phyloP scores from a whole-genome alignment of 2,329 filamentous ascomycete genomes.

The Verticillium albo-atrum region DNA sequence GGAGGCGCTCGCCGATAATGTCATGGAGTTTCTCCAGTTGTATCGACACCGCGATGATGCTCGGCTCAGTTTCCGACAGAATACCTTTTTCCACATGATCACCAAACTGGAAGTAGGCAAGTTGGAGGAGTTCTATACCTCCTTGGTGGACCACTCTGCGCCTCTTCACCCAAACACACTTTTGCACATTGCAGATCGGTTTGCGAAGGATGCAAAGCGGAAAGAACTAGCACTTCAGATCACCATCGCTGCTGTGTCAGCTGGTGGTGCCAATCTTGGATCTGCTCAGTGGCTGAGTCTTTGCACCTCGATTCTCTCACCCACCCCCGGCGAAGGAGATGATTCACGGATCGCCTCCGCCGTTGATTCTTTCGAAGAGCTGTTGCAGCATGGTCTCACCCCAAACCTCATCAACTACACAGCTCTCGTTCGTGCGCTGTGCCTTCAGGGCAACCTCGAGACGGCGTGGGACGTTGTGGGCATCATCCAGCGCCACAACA shows the following conservation, averaged over 20 bases:
- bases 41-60: conserved; percentile 18
- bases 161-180: conserved; percentile 36
- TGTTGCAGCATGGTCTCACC: conserved; percentile 56
- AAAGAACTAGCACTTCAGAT: conserved; percentile 40
- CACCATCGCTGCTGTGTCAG: conserved; percentile 27
- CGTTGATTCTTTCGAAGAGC: conserved; percentile 46
- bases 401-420: conserved; percentile 63
- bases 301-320: conserved; percentile 55
- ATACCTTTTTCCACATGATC: conserved; percentile 22
- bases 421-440: conserved; percentile 66
- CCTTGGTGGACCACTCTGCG: conserved; percentile 22
- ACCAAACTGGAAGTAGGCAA: background rate
- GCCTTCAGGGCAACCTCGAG: conserved; percentile 56
- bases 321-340: conserved; percentile 22
- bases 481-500: conserved; percentile 53
- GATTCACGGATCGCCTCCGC: conserved; percentile 38
- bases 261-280: conserved; percentile 39
- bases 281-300: conserved; percentile 43
- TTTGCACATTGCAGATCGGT: conserved; percentile 40
- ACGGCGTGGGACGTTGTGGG: conserved; percentile 63
- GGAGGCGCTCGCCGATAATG: conserved; percentile 16
- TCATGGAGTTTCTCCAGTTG: conserved; percentile 3
- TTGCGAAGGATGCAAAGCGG: conserved; percentile 34
- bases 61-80: conserved; percentile 27
- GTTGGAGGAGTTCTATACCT: conserved; percentile 25